Evolutionary conservation across 1,284 basidiomycete species (phyloP), one percentile per base, ranked within the genome.

Genomic region (Puccinia novopanici): DNA sequence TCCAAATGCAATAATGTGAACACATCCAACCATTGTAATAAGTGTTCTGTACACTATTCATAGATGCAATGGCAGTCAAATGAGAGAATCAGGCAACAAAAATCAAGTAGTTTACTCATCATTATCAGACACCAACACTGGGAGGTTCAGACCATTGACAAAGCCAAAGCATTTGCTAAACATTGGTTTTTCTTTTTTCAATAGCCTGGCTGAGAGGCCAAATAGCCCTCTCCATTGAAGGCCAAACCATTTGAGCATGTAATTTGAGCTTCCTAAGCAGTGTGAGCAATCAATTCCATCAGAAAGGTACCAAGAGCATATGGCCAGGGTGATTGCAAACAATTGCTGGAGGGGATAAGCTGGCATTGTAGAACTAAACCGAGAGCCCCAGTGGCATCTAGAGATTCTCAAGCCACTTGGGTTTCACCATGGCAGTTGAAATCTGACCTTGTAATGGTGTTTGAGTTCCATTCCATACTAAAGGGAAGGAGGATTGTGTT

Each of bases 71-170:
- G n/a, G n/a, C n/a, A n/a, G n/a, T n/a, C n/a, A n/a, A n/a, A n/a
- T n/a, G n/a, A n/a, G n/a, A n/a, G n/a, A n/a, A n/a, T n/a, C n/a
- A n/a, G 27, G 48, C 42, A 13, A 48, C 67, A 27, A n/a, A 24
- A 40, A 68, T 42, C n/a, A 50, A 42, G n/a, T n/a, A n/a, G n/a
- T n/a, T n/a, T n/a, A n/a, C n/a, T n/a, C n/a, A n/a, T n/a, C n/a
- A n/a, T n/a, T n/a, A n/a, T n/a, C n/a, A n/a, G n/a, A n/a, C n/a
- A n/a, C n/a, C n/a, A n/a, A n/a, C n/a, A 68, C n/a, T 15, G 57
- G 57, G 5, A 61, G 34, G 12, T 68, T 68, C 9, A 68, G 40
- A n/a, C 42, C 67, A 68, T 68, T 42, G 2, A 68, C 19, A n/a
- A 48, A 68, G 3, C 67, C 67, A 50, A 68, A 68, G 27, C n/a